Conservation (phyloP, 805 yeast genomes). For the Priceomyces fermenticarens region DNA sequence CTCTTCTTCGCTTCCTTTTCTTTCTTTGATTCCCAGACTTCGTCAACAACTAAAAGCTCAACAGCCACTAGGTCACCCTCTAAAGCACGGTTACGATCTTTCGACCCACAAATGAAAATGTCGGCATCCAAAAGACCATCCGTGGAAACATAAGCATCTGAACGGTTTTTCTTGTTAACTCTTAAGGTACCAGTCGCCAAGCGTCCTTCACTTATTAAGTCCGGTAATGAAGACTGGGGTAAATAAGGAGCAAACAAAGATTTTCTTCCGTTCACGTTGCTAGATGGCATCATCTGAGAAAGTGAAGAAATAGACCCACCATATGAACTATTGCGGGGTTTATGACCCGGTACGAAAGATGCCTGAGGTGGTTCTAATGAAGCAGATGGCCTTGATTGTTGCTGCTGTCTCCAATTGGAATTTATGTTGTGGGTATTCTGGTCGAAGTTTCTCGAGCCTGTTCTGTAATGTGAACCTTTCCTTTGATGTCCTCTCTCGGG, state of each 20-base stretch:
- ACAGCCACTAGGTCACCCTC: conserved; percentile 97
- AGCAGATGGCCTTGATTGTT: conserved; percentile 27
- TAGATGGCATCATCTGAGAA: conserved; percentile 33
- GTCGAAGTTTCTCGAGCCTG: conserved; percentile 38
- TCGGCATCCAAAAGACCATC: conserved; percentile 96
- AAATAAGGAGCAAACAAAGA: conserved; percentile 94
- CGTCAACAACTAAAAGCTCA: conserved; percentile 90
- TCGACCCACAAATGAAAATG: conserved; percentile 95
- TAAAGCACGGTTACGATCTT: conserved; percentile 94
- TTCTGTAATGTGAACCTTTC: conserved; percentile 38
- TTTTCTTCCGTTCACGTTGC: conserved; percentile 52
- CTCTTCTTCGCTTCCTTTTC: conserved; percentile 97
- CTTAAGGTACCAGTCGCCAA: conserved; percentile 89
- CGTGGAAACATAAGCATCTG: conserved; percentile 97
- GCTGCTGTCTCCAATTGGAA: conserved; percentile 66
- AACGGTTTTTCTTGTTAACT: conserved; percentile 92
- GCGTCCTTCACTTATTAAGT: conserved; percentile 81
- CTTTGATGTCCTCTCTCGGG: conserved; percentile 42
- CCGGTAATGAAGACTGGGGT: conserved; percentile 91
- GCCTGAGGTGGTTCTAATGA: conserved; percentile 36
- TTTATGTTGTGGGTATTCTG: conserved; percentile 39
- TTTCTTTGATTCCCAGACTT: conserved; percentile 94
- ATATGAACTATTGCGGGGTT: conserved; percentile 65
- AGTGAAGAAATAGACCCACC: conserved; percentile 54
- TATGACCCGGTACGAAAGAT: conserved; percentile 73